Evolutionary conservation across 495 filamentous ascomycete genomes (phyloP), one percentile per base, ranked within the genome.

Genomic region (Poronia punctata): DNA sequence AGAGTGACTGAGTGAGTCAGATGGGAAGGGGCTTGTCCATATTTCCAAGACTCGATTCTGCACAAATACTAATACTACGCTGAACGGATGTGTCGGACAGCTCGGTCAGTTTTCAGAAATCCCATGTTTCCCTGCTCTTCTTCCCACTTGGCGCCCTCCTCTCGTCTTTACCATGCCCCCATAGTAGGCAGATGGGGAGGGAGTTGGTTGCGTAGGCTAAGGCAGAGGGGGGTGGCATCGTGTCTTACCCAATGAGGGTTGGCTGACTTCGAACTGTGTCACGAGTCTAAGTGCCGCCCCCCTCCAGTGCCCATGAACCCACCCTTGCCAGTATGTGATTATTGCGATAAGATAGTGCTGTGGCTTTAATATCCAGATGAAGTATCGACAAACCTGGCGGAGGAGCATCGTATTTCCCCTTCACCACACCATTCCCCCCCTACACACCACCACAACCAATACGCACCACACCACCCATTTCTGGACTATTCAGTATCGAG

Each of bases 211-310:
- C 45, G 42, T 32, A 35, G 35, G 35, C 17, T 37, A 15, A 33
- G 24, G 23, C 27, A 33, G 24, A 41, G 49, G 42, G 36, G 44
- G 55, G 52, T 52, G 49, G 44, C 38, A 59, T 53, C 38, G 35
- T 55, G 55, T 54, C 55, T 59, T 50, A 51, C 46, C 52, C 54
- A 58, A 53, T 53, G 49, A 48, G 52, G 54, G 52, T 56, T 55
- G 49, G 42, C 52, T 59, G 55, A 56, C 55, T 52, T 45, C 46
- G 45, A 33, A n/a, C 39, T 35, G 47, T 45, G 55, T 59, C 55
- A 59, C 52, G 52, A 52, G 55, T 53, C 43, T 14, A 40, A 50
- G 43, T 48, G 40, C 52, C 47, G 52, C 55, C 46, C 55, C 47
- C 40, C 49, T 45, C 52, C 52, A 45, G 29, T 46, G 50, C 46